These are phyloP conservation scores for Delitschia confertaspora DNA, from an alignment of 495 filamentous ascomycete species.

Conservation along the genomic window DNA sequence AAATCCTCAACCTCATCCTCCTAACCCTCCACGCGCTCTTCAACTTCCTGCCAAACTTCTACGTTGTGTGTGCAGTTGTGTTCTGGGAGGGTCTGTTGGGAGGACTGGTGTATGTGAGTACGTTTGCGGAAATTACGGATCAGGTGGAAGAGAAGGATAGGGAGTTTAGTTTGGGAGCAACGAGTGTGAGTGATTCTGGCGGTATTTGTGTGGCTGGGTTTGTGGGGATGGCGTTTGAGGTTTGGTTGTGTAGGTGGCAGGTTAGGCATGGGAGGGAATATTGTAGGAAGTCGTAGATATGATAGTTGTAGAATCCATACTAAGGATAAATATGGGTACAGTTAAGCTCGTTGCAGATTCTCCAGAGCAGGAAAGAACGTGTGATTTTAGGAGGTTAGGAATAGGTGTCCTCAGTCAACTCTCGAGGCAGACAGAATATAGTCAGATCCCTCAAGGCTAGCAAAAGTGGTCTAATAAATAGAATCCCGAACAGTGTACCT, in stretches of 20 bases:
- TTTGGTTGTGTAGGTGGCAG: conserved; percentile 73
- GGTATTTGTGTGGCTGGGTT: conserved; percentile 89
- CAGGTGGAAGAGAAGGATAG: conserved; percentile 63
- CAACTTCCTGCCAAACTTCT: conserved; percentile 73
- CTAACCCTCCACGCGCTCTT: conserved; percentile 67
- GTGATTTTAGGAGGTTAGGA: too few relatives aligned
- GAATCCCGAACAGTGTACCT: too few relatives aligned
- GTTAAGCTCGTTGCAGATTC: too few relatives aligned
- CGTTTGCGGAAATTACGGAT: conserved; percentile 86
- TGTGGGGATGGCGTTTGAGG: conserved; percentile 75
- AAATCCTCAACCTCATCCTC: conserved; percentile 66
- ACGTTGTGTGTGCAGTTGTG: conserved; percentile 69
- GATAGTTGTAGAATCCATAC: too few relatives aligned
- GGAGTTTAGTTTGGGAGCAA: conserved; percentile 83
- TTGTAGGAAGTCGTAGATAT: conserved; percentile 41
- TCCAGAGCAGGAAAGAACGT: too few relatives aligned
- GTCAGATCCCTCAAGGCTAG: too few relatives aligned
- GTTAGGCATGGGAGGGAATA: conserved; percentile 66
- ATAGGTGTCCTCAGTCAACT: too few relatives aligned
- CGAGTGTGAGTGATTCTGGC: conserved; percentile 83
- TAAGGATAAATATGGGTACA: too few relatives aligned
- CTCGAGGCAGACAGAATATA: too few relatives aligned
- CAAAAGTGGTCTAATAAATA: too few relatives aligned
- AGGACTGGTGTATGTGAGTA: conserved; percentile 87
- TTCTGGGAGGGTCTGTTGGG: conserved; percentile 95